phyloP scores from a whole-genome alignment of 2,329 filamentous ascomycete genomes.

The Clonostachys sp. region DNA sequence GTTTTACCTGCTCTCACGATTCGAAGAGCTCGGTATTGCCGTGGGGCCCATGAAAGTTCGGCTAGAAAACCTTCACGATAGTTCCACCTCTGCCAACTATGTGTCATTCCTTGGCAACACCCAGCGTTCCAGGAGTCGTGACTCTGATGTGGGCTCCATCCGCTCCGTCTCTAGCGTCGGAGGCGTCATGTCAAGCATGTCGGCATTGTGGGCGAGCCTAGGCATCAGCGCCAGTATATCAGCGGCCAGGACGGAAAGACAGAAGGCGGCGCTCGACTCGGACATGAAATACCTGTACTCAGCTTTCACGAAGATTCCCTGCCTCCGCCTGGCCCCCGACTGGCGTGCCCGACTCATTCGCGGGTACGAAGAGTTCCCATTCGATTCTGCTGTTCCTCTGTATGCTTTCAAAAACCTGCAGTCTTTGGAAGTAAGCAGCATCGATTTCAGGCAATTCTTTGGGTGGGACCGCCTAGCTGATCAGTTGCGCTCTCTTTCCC shows the following conservation, averaged over 20 bases:
- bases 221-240: slow-evolving; percentile 77
- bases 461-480: slow-evolving; percentile 95
- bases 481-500: slow-evolving; percentile 80
- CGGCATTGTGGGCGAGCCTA: slow-evolving; percentile 84
- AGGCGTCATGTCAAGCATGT: slow-evolving; percentile 97
- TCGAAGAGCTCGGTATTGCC: slow-evolving; percentile 85
- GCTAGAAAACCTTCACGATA: slow-evolving; percentile 89
- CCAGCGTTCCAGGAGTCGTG: slow-evolving; percentile 72
- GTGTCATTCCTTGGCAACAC: slow-evolving; percentile 85
- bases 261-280: slow-evolving; percentile 77
- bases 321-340: slow-evolving; percentile 84
- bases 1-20: slow-evolving; percentile 92
- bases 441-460: slow-evolving; percentile 95
- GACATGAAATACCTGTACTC: slow-evolving; percentile 97
- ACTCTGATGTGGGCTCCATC: slow-evolving; percentile 84
- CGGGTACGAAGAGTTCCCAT: slow-evolving; percentile 96
- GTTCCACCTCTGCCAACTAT: slow-evolving; percentile 82
- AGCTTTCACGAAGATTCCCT: slow-evolving; percentile 97
- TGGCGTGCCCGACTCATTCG: slow-evolving; percentile 85
- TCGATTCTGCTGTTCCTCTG: slow-evolving; percentile 95
- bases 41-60: slow-evolving; percentile 96
- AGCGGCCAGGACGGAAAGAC: slow-evolving; percentile 79
- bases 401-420: slow-evolving; percentile 96
- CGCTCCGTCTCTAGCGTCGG: slow-evolving; percentile 95
- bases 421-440: slow-evolving; percentile 87